Evolutionary conservation across 225 moss, liverwort and hornwort genomes (phyloP), one percentile per base, ranked within the genome.

Genomic region (Ulota crispa): DNA sequence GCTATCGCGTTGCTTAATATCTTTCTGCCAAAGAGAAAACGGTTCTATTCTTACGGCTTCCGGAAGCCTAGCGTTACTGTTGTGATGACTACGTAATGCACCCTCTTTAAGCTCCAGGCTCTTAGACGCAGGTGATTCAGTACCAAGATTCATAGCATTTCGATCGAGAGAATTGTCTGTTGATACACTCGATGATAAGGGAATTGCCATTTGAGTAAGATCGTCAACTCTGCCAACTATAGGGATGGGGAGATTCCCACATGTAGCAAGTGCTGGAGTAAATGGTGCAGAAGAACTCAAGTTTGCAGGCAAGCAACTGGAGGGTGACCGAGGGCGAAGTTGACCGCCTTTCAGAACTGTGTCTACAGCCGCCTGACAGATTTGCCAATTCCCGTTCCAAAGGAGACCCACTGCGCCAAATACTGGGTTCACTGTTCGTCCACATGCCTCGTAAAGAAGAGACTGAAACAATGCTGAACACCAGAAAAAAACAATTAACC

Each of bases 351-450:
- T 88, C 68, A 94, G 84, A 27, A 94, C 86, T 55, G 91, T 88
- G 19, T 92, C 91, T 52, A 94, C 92, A 32, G 92, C 94, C 19
- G 84, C 91, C 73, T 92, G 85, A 73, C 92, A 94, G 7, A 68
- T 77, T 68, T 81, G 86, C 94, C 94, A 94, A 65, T 91, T 89
- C 37, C 89, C 89, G 52, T 82, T 78, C 89, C 85, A 84, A 34
- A 92, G 88, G 5, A 94, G 87, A 26, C 94, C 94, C 34, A 94
- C 85, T 52, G 92, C 85, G 12, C 94, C 94, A 54, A 88, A 89
- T 45, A 94, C 92, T n/a, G 94, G 94, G 82, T 94, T 92, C 68
- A 92, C 91, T 14, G 91, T 94, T 65, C 94, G 82, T 42, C 92
- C 94, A 68, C 92, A 92, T 26, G 94, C 94, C 81, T 94, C 94